Conservation (phyloP, 192 early-diverging fungal species). For the Diversispora epigaea region DNA sequence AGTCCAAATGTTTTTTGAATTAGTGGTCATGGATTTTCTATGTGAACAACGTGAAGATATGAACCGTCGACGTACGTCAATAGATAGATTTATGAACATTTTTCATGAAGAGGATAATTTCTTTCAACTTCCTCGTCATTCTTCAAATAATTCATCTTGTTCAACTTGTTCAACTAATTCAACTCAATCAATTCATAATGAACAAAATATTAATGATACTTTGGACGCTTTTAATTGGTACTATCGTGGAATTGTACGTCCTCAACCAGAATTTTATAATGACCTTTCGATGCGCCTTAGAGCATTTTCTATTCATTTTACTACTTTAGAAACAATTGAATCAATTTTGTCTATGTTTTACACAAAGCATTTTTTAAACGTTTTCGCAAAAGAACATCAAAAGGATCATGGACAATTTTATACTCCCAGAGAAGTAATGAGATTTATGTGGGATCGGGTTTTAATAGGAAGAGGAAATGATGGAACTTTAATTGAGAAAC, state of each 20-base stretch:
- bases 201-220: neutral
- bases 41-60: neutral
- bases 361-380: slow-evolving; percentile 49
- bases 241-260: neutral
- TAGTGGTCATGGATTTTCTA: slow-evolving; percentile 22
- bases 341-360: slow-evolving; percentile 42
- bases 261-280: neutral
- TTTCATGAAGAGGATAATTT: slow-evolving; percentile 30
- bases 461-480: slow-evolving; percentile 27
- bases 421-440: slow-evolving; percentile 52
- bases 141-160: too few species aligned
- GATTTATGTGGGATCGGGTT: slow-evolving; percentile 57
- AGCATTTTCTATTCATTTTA: slow-evolving; percentile 7
- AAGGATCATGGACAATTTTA: slow-evolving; percentile 66
- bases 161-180: too few species aligned
- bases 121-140: neutral
- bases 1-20: slow-evolving; percentile 31
- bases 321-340: slow-evolving; percentile 8
- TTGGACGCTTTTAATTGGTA: slow-evolving; percentile 29
- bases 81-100: slow-evolving; percentile 30
- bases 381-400: slow-evolving; percentile 54
- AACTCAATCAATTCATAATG: neutral
- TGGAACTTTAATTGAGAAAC: slow-evolving; percentile 20
- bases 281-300: neutral
- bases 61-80: neutral